These are phyloP conservation scores for Raddia distichophylla DNA, from an alignment of 176 grass and related monocot species.

Conservation along the genomic window DNA sequence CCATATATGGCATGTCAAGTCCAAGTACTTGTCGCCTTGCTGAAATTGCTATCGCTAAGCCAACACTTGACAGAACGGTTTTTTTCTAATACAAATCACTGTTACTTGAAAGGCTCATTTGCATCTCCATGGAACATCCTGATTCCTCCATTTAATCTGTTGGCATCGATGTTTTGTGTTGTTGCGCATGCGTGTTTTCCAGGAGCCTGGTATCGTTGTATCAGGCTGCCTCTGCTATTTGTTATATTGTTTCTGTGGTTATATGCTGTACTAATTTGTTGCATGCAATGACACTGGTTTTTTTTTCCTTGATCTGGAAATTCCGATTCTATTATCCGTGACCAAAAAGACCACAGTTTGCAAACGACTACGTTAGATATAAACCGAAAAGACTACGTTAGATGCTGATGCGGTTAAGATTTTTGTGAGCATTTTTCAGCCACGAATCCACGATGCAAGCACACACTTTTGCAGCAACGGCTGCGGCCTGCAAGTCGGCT, in stretches of 20 bases:
- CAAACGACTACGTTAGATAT: too few relatives aligned
- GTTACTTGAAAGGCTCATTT: not conserved
- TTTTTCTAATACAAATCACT: conserved; percentile 23
- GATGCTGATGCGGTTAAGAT: not conserved
- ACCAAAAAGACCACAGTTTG: too few relatives aligned
- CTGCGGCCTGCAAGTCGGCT: not conserved
- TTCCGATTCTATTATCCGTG: too few relatives aligned
- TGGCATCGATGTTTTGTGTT: not conserved
- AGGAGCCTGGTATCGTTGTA: not conserved
- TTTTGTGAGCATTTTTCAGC: not conserved
- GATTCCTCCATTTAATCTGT: not conserved
- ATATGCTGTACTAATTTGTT: not conserved
- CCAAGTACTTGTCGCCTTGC: conserved; percentile 12
- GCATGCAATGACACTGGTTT: not conserved
- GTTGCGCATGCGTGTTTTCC: not conserved
- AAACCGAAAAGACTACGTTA: not conserved
- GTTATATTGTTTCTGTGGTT: too few relatives aligned
- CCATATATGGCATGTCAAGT: conserved; percentile 31
- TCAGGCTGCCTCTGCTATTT: not conserved
- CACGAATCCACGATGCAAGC: not conserved
- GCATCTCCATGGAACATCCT: not conserved
- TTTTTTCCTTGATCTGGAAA: too few relatives aligned
- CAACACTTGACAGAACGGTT: conserved; percentile 26
- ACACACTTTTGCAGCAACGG: not conserved
- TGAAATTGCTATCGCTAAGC: conserved; percentile 32